Base-by-base conservation (phyloP, 108 stramenopile species). In the Skeletonema tropicum region DNA sequence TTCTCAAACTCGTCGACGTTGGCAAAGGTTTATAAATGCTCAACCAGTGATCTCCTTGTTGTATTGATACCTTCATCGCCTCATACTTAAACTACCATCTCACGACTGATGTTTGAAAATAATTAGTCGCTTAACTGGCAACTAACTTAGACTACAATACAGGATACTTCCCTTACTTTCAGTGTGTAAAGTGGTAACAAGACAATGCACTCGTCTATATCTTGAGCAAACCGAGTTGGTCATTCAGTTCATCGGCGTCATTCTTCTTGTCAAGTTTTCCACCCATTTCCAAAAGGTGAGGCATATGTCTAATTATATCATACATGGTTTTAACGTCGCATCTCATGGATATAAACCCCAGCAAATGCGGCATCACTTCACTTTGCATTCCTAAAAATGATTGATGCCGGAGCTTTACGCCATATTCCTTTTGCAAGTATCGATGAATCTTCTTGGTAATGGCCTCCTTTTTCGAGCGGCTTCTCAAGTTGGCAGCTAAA, bases 381-480 rank as follows among this genome's bases (percentile, higher is more conserved):
- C 5, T 21, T 23, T 52, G 49, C 19, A 52, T 21, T 23, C 49
- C 0, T 52, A 23, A 52, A 52, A 52, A 52, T 52, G 49, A 52
- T 52, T 52, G 49, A 52, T 52, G 49, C 8, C 23, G 49, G 23
- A 52, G 49, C 49, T 52, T 52, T 21, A 52, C 21, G 0, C 15
- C 23, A 21, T 52, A 8, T 23, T 52, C 23, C 49, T 52, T 52
- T 23, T 25, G 49, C 21, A 52, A 23, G 15, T 23, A 52, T 8
- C 49, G 49, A 23, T 52, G 49, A 52, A 52, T 52, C 49, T 52
- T 52, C 49, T 21, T 52, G 49, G 49, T 52, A 25, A 52, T 23
- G 8, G 49, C 49, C 49, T 52, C 49, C 49, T 52, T 52, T 21
- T 23, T 52, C 49, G 49, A 21, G 5, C 21, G 17, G 49, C 49